Base-by-base conservation (phyloP, 176 grass and related monocot genomes). In the Cymbopogon citratus region DNA sequence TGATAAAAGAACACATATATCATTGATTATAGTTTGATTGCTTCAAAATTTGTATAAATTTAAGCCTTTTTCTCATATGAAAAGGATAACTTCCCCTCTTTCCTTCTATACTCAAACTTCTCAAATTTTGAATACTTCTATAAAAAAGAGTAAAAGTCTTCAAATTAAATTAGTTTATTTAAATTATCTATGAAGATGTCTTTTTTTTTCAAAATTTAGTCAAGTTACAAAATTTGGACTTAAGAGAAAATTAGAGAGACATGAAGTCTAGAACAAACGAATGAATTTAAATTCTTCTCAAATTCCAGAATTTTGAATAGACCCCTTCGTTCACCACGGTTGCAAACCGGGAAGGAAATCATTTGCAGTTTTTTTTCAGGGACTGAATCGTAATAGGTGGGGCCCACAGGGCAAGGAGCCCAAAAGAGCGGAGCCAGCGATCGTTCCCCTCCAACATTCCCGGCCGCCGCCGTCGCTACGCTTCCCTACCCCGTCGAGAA, bases 401-500 rank as follows among this genome's bases (percentile, higher is more conserved):
- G 6, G 44, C 73, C 80, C 68, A 54, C 29, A 65, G 25, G 19
- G 33, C 18, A 60, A 27, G 80, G 15, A 88, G 27, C 34, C 80
- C 66, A 73, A 78, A 36, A 27, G 33, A 46, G 38, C 38, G 31
- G 2, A 49, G 15, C 13, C 63, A 31, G 34, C 77, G 63, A 72
- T 79, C 78, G 11, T 67, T 85, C 71, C 73, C 72, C 65, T 81
- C 83, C 77, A 81, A 85, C 60, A 57, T 73, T 85, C 67, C 36
- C 45, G 73, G 83, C 87, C 51, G 63, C 86, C 80, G 80, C 51
- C 87, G 39, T 39, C 27, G 66, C 54, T 66, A 7, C 24, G 1
- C 46, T 49, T 1, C 64, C 23, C 4, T 4, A 36, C 26, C 0
- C 0, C 21, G 54, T 38, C 21, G 31, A 44, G 23, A 54, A 75